phyloP scores from a whole-genome alignment of 805 yeast genomes.

The Geotrichum ghanense region DNA sequence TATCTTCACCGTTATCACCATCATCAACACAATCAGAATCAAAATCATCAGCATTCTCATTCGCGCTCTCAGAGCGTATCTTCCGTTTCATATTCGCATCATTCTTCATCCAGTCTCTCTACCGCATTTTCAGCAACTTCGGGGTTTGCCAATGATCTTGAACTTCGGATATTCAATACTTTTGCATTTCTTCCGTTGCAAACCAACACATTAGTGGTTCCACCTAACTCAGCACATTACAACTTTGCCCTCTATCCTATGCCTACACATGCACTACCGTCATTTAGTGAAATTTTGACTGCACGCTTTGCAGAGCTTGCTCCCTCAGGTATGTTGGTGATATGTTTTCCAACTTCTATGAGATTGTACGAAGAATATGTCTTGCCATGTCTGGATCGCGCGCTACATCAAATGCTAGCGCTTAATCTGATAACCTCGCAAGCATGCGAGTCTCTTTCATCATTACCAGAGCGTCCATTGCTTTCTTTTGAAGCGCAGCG shows the following conservation, averaged over 20 bases:
- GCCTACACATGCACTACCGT: constrained; percentile 16
- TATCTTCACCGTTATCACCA: background rate
- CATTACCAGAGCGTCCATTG: constrained; percentile 11
- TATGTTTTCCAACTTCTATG: constrained; percentile 16
- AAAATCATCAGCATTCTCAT: background rate
- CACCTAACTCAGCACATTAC: constrained; percentile 14
- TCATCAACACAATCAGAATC: background rate
- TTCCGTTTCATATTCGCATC: no score
- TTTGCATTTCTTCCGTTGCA: background rate
- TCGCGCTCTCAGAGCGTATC: no score
- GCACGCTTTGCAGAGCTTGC: constrained; percentile 14
- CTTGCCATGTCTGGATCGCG: constrained; percentile 16
- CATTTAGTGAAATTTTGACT: constrained; percentile 10
- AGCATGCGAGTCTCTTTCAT: constrained; percentile 15
- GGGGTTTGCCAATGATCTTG: background rate
- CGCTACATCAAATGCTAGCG: constrained; percentile 19
- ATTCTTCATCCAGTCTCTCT: background rate
- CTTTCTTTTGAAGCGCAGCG: constrained; percentile 12
- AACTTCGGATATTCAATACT: background rate
- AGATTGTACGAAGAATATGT: constrained; percentile 12
- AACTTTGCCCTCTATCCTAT: constrained; percentile 14
- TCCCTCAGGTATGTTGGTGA: constrained; percentile 16
- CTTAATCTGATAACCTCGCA: constrained; percentile 15
- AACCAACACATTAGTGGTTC: constrained; percentile 3
- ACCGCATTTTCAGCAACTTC: background rate